Percentiles rank a stretch among this genome's conserved stretches.
Evolutionary conservation across 2,329 filamentous ascomycete genomes (phyloP).

Genomic region (Hypomyces perniciosus): DNA sequence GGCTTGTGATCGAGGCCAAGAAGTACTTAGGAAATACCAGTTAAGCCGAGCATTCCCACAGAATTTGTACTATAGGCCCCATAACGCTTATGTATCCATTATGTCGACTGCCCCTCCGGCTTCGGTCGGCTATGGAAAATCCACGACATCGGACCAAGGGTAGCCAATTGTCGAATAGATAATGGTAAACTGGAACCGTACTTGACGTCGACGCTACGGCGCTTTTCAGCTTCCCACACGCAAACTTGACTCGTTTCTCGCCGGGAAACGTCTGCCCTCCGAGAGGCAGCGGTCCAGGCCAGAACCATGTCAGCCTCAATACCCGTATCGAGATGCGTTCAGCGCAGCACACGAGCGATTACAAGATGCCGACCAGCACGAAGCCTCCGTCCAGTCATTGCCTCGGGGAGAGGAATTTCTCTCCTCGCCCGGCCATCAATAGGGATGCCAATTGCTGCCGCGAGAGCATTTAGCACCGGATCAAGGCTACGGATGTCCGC

Average conservation of each 20-base stretch:
- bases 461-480: conserved; percentile 33
- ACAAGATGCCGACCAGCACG: conserved; percentile 23
- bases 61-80: background rate
- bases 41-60: conserved; percentile 10
- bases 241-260: conserved; percentile 4
- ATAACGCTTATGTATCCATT: background rate
- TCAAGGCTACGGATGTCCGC: conserved; percentile 21
- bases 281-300: background rate
- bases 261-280: background rate
- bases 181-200: conserved; percentile 12
- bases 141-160: background rate
- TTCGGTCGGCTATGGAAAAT: conserved; percentile 15
- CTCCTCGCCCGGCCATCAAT: conserved; percentile 16
- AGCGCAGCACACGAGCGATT: conserved; percentile 31
- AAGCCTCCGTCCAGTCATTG: conserved; percentile 18
- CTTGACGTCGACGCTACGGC: conserved; percentile 8
- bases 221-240: background rate
- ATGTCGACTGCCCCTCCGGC: conserved; percentile 10
- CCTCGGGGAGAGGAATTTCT: conserved; percentile 15
- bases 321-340: conserved; percentile 35
- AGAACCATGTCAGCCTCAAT: conserved; percentile 31
- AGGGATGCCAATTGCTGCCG: conserved; percentile 16
- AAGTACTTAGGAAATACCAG: conserved; percentile 5
- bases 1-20: conserved; percentile 3
- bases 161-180: conserved; percentile 17